phyloP scores from a whole-genome alignment of 2,329 filamentous ascomycete genomes.

The Arthrobotrys sphaeroides region DNA sequence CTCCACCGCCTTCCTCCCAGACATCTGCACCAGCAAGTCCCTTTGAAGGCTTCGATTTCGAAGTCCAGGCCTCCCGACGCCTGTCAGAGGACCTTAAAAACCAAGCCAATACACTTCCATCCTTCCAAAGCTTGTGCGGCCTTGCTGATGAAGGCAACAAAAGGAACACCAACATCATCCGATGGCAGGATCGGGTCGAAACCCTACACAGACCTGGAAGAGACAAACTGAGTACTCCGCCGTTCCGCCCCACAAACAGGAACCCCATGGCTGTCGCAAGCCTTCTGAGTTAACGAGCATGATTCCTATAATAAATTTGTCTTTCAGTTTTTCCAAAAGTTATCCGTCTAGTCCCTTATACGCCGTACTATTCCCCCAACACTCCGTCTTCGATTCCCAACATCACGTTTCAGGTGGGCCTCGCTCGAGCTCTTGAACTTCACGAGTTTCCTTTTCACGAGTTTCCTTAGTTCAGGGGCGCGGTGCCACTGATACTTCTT shows the following conservation, averaged over 20 bases:
- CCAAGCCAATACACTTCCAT: slow-evolving; percentile 22
- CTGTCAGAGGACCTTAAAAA: slow-evolving; percentile 10
- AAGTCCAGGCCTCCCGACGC: slow-evolving; percentile 3
- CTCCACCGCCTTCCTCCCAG: slow-evolving; percentile 40
- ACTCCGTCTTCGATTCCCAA: background rate
- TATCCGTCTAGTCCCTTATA: background rate
- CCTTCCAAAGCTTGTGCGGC: slow-evolving; percentile 21
- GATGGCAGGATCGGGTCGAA: slow-evolving; percentile 17
- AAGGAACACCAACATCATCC: slow-evolving; percentile 1
- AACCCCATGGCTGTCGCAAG: slow-evolving; percentile 45
- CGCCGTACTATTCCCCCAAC: background rate
- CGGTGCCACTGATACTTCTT: background rate
- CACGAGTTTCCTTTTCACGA: slow-evolving; percentile 11
- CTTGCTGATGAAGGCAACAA: slow-evolving; percentile 29
- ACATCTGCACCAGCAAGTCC: slow-evolving; percentile 48
- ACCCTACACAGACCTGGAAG: background rate
- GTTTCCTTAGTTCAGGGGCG: slow-evolving; percentile 9
- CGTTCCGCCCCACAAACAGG: background rate
- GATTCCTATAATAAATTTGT: background rate
- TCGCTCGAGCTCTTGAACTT: background rate
- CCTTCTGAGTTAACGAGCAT: slow-evolving; percentile 1
- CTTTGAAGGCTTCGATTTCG: slow-evolving; percentile 18
- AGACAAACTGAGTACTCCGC: background rate
- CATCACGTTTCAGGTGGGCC: background rate
- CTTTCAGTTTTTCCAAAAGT: background rate